Percentiles rank a stretch among this genome's conserved stretches.
These are phyloP conservation scores for Verticillium klebahnii DNA, from an alignment of 2,329 filamentous ascomycete species.

Conservation along the genomic window DNA sequence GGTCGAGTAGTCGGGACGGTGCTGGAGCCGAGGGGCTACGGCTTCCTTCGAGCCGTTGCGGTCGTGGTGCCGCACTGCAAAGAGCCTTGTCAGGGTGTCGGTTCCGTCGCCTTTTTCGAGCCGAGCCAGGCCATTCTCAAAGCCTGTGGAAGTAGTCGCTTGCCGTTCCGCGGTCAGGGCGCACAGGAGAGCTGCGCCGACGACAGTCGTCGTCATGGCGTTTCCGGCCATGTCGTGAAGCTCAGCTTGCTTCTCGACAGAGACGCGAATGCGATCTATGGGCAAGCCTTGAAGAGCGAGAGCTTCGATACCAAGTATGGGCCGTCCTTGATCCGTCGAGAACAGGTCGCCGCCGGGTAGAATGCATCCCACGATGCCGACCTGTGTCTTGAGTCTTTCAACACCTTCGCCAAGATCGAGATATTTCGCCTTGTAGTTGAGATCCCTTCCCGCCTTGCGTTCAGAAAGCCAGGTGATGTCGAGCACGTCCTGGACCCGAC, in stretches of 20 bases:
- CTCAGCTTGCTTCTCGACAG: slow-evolving; percentile 55
- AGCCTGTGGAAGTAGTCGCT: not conserved
- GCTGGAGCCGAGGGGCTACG: not conserved
- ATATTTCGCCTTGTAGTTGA: slow-evolving; percentile 34
- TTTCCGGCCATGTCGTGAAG: slow-evolving; percentile 72
- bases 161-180: slow-evolving; percentile 40
- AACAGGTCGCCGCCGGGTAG: slow-evolving; percentile 62
- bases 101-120: slow-evolving; percentile 3
- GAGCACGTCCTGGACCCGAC: slow-evolving; percentile 61
- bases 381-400: slow-evolving; percentile 49
- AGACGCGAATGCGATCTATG: slow-evolving; percentile 56
- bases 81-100: not conserved
- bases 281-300: slow-evolving; percentile 67
- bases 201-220: slow-evolving; percentile 72
- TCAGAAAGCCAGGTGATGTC: slow-evolving; percentile 57
- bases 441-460: slow-evolving; percentile 47
- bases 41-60: not conserved
- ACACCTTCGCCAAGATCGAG: slow-evolving; percentile 71
- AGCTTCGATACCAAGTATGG: slow-evolving; percentile 58
- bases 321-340: slow-evolving; percentile 54
- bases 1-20: not conserved
- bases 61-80: not conserved
- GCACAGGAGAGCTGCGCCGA: slow-evolving; percentile 58
- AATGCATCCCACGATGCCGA: slow-evolving; percentile 62
- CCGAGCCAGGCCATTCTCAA: not conserved